Percentiles rank a stretch among this genome's conserved stretches.
Evolutionary conservation across 2,329 filamentous ascomycete genomes (phyloP).

Genomic region (Colletotrichum godetiae): DNA sequence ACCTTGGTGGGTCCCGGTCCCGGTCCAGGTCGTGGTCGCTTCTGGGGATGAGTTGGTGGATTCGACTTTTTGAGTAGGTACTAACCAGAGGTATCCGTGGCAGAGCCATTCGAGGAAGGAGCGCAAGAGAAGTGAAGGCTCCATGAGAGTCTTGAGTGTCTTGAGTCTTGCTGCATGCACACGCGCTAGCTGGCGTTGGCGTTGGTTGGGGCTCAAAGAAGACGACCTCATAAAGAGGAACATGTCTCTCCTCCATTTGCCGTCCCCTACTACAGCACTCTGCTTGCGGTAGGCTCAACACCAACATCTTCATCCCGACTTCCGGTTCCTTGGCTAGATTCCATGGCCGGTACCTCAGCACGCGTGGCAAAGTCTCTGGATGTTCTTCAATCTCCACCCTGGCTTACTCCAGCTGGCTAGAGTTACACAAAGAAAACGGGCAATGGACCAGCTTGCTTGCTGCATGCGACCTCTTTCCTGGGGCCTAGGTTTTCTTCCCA

Average conservation of each 20-base stretch:
- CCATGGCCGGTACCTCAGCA: neutral
- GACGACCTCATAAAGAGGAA: conserved; percentile 12
- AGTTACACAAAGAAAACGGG: conserved; percentile 18
- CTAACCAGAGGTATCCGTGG: neutral
- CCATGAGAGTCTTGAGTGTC: neutral
- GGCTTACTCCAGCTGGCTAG: neutral
- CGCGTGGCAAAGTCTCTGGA: conserved; percentile 19
- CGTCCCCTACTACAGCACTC: neutral
- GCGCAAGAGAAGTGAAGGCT: conserved; percentile 13
- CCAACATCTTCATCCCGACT: neutral
- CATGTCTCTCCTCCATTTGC: conserved; percentile 15
- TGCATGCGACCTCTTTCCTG: conserved; percentile 17
- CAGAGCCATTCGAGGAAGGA: neutral
- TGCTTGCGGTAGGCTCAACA: conserved; percentile 19
- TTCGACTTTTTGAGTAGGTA: neutral
- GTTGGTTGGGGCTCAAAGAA: conserved; percentile 22
- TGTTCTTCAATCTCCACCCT: conserved; percentile 12
- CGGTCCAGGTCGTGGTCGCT: neutral
- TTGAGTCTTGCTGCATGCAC: conserved; percentile 10
- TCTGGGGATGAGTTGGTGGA: conserved; percentile 13
- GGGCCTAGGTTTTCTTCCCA: neutral
- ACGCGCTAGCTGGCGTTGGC: conserved; percentile 15
- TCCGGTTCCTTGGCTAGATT: conserved; percentile 20
- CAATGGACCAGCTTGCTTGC: neutral
- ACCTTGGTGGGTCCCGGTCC: neutral